These are phyloP conservation scores for Cryptococcus hybrid DNA, from an alignment of 1,284 basidiomycete genomes.

Conservation along the genomic window DNA sequence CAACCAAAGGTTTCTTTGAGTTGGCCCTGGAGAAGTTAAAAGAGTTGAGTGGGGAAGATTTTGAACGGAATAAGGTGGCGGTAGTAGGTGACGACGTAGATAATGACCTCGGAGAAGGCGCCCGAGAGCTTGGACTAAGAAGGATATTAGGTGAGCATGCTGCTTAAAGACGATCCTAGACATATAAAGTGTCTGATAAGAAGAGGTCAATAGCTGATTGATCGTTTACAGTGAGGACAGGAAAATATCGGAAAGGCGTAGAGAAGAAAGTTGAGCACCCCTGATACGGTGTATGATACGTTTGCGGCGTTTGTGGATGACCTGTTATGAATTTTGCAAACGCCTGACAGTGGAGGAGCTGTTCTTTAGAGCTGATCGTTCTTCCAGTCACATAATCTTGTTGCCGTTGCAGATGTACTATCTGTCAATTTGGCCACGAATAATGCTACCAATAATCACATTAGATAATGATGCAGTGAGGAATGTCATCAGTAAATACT, in stretches of 20 bases:
- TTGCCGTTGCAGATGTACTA: too few relatives aligned
- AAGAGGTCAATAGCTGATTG: too few relatives aligned
- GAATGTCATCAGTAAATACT: too few relatives aligned
- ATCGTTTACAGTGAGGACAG: conserved; percentile 28
- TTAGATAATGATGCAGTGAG: too few relatives aligned
- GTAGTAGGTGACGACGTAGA: conserved; percentile 67
- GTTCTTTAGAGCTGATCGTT: too few relatives aligned
- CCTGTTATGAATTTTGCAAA: conserved; percentile 26
- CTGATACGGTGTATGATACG: conserved; percentile 56
- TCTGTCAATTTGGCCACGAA: too few relatives aligned
- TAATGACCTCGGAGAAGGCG: conserved; percentile 65
- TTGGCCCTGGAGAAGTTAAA: conserved; percentile 57
- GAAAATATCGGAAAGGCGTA: conserved; percentile 34
- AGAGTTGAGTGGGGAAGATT: conserved; percentile 12
- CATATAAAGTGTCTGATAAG: too few relatives aligned
- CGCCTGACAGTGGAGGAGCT: too few relatives aligned
- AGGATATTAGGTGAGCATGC: conserved; percentile 59
- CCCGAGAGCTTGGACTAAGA: conserved; percentile 60
- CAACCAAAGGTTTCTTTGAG: conserved; percentile 61
- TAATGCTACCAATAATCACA: too few relatives aligned
- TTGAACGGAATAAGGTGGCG: conserved; percentile 50
- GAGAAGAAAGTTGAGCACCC: conserved; percentile 26
- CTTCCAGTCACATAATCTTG: too few relatives aligned
- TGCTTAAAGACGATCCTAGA: too few relatives aligned
- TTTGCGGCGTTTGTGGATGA: conserved; percentile 60